Base-by-base conservation (phyloP, 192 early-diverging fungal species). In the Podila epicladia region DNA sequence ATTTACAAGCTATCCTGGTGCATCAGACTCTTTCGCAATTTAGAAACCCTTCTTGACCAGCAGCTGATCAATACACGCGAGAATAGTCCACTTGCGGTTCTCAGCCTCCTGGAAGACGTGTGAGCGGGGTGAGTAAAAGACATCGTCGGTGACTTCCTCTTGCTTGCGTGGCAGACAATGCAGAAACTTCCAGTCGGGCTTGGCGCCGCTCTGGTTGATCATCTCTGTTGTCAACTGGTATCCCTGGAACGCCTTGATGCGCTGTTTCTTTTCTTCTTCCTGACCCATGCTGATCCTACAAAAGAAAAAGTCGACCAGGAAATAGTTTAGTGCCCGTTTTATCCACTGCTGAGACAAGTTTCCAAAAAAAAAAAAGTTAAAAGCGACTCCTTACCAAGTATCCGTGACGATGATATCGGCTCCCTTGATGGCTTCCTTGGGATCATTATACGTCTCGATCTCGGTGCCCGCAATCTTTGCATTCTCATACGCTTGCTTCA, bases 71-170 rank as follows among this genome's bases (percentile, higher is more conserved):
- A 95, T 88, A 13, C 95, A 94, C 2, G 97, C 92, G 71, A 99
- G 83, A 68, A 96, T 97, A 8, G 98, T 98, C 92, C 96, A 98
- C 82, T 99, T 99, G 79, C 98, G 91, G 89, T 99, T 98, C 84
- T 99, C 97, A 9, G 97, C 98, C 80, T 99, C 97, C 65, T 91
- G 93, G 87, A 96, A 99, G 31, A 98, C 97, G 20, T 98, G 85
- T 8, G 98, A 99, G 62, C 93, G 92, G 29, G 91, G 86, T 24
- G 92, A 93, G 67, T 96, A 96, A 78, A 98, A 98, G 33, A 99
- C 94, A 73, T 97, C 95, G 79, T 99, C 98, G 62, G 96, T 93
- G 29, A 99, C 98, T 83, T 99, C 98, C 73, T 99, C 96, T 6
- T 83, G 87, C 84, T 99, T 99, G 22, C 98, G 88, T 2, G 98